phyloP scores from a whole-genome alignment of 352 stramenopile genomes.

The Aphanomyces cochlioides region DNA sequence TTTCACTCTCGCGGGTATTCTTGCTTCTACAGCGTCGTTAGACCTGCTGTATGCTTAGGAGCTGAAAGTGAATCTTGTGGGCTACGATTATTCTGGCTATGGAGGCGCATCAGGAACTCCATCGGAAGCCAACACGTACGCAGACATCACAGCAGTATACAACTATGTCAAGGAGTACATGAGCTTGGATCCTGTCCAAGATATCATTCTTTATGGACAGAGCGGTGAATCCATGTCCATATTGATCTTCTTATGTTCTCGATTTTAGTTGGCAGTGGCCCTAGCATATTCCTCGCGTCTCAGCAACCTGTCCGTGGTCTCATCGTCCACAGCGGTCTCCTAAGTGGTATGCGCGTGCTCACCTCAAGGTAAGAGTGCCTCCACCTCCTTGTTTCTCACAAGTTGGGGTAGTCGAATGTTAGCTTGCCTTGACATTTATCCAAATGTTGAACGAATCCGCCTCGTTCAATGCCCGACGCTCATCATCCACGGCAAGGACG shows the following conservation, averaged over 20 bases:
- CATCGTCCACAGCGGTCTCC: constrained; percentile 35
- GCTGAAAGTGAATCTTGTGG: constrained; percentile 33
- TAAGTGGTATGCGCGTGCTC: constrained; percentile 35
- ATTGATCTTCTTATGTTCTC: neutral
- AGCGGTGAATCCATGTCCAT: constrained; percentile 12
- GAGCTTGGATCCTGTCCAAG: constrained; percentile 10
- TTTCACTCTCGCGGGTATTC: constrained; percentile 29
- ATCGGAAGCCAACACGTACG: constrained; percentile 31
- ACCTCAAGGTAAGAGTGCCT: constrained; percentile 2
- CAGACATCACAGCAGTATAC: constrained; percentile 32
- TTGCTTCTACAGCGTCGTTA: neutral
- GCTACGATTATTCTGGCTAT: constrained; percentile 37
- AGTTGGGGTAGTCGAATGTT: constrained; percentile 24
- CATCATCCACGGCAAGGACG: constrained; percentile 34
- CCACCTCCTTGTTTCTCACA: neutral
- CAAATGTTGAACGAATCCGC: constrained; percentile 34
- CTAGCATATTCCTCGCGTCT: constrained; percentile 31
- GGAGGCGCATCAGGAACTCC: constrained; percentile 25
- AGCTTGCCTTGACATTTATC: constrained; percentile 35
- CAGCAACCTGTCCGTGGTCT: constrained; percentile 27
- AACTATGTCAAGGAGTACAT: constrained; percentile 22
- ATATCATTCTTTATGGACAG: constrained; percentile 35
- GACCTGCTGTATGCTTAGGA: constrained; percentile 5
- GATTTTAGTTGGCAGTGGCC: constrained; percentile 29
- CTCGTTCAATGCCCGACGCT: constrained; percentile 27